Percentiles rank a stretch among this genome's conserved stretches.
Evolutionary conservation across 208 protist species (phyloP).

Genomic region (Acanthamoeba polyphaga): DNA sequence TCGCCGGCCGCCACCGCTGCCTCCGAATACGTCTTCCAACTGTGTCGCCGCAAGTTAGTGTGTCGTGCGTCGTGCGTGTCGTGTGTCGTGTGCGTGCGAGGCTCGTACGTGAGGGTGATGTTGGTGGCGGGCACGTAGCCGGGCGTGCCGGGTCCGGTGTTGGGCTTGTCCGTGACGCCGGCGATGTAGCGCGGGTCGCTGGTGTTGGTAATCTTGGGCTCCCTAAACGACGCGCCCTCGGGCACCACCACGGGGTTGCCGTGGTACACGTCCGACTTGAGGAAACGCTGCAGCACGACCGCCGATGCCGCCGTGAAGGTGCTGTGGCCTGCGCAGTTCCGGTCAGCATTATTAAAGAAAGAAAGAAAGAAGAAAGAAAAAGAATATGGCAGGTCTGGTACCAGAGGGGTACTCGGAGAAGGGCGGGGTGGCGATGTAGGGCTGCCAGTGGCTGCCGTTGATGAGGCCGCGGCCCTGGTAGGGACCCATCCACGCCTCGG

Average conservation of each 20-base stretch:
- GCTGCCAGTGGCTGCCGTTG: constrained; percentile 6
- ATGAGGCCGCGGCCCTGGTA: constrained; percentile 1
- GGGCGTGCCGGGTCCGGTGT: constrained; percentile 16
- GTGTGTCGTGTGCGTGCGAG: not conserved
- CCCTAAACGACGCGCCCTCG: not conserved
- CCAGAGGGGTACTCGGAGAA: constrained; percentile 9
- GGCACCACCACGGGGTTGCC: not conserved
- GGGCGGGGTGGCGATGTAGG: not conserved
- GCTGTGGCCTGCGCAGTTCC: constrained; percentile 6
- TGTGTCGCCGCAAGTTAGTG: not conserved
- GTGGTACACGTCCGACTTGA: constrained; percentile 10
- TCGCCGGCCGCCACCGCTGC: constrained; percentile 3
- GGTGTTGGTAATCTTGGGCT: constrained; percentile 37
- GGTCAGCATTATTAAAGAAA: not conserved
- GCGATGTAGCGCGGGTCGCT: constrained; percentile 38
- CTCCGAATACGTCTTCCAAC: constrained; percentile 47
- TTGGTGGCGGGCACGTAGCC: constrained; percentile 33
- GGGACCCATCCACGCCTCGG: not conserved
- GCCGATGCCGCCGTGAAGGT: constrained; percentile 11
- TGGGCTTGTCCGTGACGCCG: constrained; percentile 27
- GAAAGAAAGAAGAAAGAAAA: not conserved
- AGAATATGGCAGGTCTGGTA: not conserved
- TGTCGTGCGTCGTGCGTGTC: not conserved
- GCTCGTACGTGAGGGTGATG: constrained; percentile 2
- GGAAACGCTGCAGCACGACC: constrained; percentile 20